Percentiles rank a stretch among this genome's conserved stretches.
Conservation (phyloP, 768 basidiomycete species). For the Amanita thiersii region DNA sequence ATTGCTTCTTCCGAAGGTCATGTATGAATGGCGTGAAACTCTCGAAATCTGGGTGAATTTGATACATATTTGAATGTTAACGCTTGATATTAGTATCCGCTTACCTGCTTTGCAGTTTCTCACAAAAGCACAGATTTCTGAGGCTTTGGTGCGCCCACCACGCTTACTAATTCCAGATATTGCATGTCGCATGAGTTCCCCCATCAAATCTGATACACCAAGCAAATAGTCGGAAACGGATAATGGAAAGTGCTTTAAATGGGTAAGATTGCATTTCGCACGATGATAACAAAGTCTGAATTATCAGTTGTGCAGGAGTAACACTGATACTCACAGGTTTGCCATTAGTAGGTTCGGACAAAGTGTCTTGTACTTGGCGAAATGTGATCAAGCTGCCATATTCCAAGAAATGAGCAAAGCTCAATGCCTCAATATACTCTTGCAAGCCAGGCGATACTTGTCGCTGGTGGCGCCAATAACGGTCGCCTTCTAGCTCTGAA, state of each 20-base stretch:
- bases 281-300: too few species aligned
- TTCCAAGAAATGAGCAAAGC: conserved; percentile 82
- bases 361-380: conserved; percentile 52
- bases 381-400: conserved; percentile 60
- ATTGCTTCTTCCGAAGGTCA: conserved; percentile 81
- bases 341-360: conserved; percentile 50
- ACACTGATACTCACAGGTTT: conserved; percentile 46
- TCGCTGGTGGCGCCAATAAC: conserved; percentile 72
- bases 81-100: conserved; percentile 11
- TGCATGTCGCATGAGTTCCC: conserved; percentile 94
- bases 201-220: conserved; percentile 90
- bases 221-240: conserved; percentile 82
- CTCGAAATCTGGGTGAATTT: conserved; percentile 79
- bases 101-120: conserved; percentile 64
- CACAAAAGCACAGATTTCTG: conserved; percentile 62
- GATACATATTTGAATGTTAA: conserved; percentile 6
- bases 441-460: conserved; percentile 78
- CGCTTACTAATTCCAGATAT: conserved; percentile 72
- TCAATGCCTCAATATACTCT: conserved; percentile 92
- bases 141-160: conserved; percentile 57
- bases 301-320: too few species aligned
- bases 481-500: conserved; percentile 54
- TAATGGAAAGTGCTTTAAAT: conserved; percentile 77
- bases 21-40: conserved; percentile 59
- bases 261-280: too few species aligned